Percentiles rank a stretch among this genome's conserved stretches.
These are phyloP conservation scores for Apophysomyces variabilis DNA, from an alignment of 371 early-diverging fungal genomes.

Conservation along the genomic window DNA sequence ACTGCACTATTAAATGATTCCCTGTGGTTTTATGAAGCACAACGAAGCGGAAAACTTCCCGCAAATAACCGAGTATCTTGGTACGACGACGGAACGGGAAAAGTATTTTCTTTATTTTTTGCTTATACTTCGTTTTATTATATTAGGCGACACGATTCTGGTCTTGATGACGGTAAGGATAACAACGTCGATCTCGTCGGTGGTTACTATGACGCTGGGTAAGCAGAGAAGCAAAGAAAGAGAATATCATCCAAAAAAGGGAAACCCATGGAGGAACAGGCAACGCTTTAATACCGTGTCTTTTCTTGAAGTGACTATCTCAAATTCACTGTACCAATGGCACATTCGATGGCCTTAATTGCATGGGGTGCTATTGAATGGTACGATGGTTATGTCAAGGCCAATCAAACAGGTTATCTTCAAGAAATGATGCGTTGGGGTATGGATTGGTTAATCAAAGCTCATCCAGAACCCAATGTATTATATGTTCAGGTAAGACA, in stretches of 20 bases:
- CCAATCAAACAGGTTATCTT: conserved; percentile 53
- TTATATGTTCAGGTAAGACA: conserved; percentile 42
- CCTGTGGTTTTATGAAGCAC: conserved; percentile 53
- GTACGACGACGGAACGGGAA: conserved; percentile 8
- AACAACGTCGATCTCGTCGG: conserved; percentile 49
- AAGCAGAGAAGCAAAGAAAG: neutral
- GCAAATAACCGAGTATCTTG: conserved; percentile 47
- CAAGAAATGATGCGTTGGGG: conserved; percentile 66
- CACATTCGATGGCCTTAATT: conserved; percentile 52
- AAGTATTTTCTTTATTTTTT: neutral
- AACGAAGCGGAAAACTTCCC: conserved; percentile 49
- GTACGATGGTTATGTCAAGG: conserved; percentile 60
- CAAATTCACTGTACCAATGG: conserved; percentile 65
- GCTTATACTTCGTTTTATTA: neutral
- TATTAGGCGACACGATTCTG: conserved; percentile 54
- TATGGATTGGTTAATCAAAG: conserved; percentile 64
- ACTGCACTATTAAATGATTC: conserved; percentile 33
- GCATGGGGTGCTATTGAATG: conserved; percentile 66
- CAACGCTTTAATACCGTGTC: neutral
- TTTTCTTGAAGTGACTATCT: conserved; percentile 54
- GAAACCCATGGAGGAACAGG: too few relatives aligned
- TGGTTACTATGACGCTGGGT: conserved; percentile 50
- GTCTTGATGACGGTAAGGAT: conserved; percentile 52
- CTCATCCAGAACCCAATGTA: conserved; percentile 48
- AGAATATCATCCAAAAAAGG: too few relatives aligned